Evolutionary conservation across 805 yeast species (phyloP).

Genomic region (Candida germanica): DNA sequence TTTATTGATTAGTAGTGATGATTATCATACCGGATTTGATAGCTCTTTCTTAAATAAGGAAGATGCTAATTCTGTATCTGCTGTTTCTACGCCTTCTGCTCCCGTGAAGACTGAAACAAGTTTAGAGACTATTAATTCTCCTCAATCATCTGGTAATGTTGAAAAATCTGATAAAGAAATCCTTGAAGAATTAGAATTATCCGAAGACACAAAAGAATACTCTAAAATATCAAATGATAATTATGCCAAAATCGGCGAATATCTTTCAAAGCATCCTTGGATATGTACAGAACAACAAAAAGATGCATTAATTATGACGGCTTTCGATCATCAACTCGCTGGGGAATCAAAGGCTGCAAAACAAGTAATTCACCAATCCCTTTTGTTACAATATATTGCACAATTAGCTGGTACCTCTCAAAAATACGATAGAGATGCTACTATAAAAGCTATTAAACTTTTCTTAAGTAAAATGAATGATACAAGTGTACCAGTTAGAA

Average conservation of each 20-base stretch:
- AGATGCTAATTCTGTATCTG: not conserved
- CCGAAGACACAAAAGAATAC: slow-evolving; percentile 65
- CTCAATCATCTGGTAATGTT: not conserved
- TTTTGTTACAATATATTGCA: slow-evolving; percentile 70
- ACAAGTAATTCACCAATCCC: slow-evolving; percentile 75
- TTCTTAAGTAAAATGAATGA: slow-evolving; percentile 65
- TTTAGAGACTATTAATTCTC: slow-evolving; percentile 21
- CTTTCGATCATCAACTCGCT: slow-evolving; percentile 77
- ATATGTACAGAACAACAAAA: slow-evolving; percentile 82
- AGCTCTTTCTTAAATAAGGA: slow-evolving; percentile 70
- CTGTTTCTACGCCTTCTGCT: slow-evolving; percentile 2
- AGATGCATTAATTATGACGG: slow-evolving; percentile 89
- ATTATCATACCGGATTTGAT: slow-evolving; percentile 89
- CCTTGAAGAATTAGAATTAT: slow-evolving; percentile 50
- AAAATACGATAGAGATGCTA: slow-evolving; percentile 25
- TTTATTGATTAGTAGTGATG: slow-evolving; percentile 81
- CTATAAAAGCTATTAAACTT: slow-evolving; percentile 49
- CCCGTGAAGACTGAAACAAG: slow-evolving; percentile 26
- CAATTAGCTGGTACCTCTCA: slow-evolving; percentile 35
- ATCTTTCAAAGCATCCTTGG: slow-evolving; percentile 55
- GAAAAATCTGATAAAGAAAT: slow-evolving; percentile 17
- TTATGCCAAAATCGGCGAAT: slow-evolving; percentile 48
- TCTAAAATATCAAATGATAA: slow-evolving; percentile 53
- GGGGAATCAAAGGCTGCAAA: slow-evolving; percentile 54
- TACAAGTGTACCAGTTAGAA: slow-evolving; percentile 54